Evolutionary conservation across 345 rosid genomes (phyloP), one percentile per base, ranked within the genome.

Genomic region (Salix viminalis): DNA sequence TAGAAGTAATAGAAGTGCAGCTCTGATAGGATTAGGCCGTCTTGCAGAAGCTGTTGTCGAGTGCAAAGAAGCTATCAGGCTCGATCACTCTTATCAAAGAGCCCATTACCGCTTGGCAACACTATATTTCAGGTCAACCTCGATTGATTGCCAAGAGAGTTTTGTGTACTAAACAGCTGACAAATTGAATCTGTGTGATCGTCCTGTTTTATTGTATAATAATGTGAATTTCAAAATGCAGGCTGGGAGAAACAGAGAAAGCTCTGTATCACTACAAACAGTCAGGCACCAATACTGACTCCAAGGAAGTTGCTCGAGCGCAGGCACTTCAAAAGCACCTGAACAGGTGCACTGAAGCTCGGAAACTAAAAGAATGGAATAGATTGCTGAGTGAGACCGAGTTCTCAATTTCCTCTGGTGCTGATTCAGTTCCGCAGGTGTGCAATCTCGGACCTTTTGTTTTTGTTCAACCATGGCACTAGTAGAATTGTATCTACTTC

Each of bases 1-100:
- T 79, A 79, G 96, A 75, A 80, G 94, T 78, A 95, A 95, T 71
- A 90, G 83, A 82, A 83, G 97, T 10, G 97, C 97, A n/a, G 94
- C 97, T 75, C 82, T 95, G 90, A 88, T 89, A 5, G 90, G 93
- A 67, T 85, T 93, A 42, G 97, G 96, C 76, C 90, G 90, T n/a
- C 80, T 89, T 46, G 34, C 75, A 28, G 99, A 95, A 58, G 99
- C 97, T 39, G 81, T 85, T n/a, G 69, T 70, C 21, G 97, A 90
- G 76, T 93, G 97, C 73, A 86, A 85, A 84, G 94, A 89, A 79
- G 97, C 97, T 66, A 81, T 89, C 24, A 85, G 87, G 72, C 85
- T 91, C 21, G 93, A 92, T 72, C 89, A 96, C 23, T 81, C 71
- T 79, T 88, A 92, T 74, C 77, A 79, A 61, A 86, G 93, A 82